Percentiles rank a stretch among this genome's conserved stretches.
Conservation (phyloP, 169 alveolate genomes). For the Plasmodium falciparum region DNA sequence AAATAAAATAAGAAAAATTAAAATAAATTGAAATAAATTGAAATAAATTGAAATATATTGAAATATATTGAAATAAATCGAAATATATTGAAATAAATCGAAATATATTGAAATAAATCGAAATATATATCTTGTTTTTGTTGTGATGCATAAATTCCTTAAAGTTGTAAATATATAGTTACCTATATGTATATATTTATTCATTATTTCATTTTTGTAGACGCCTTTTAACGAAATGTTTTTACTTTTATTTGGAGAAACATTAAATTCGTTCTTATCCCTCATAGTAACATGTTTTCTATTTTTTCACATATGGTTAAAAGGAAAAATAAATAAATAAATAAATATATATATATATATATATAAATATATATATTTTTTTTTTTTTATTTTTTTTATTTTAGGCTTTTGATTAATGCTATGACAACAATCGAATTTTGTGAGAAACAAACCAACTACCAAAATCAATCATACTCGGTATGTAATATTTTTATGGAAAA, state of each 20-base stretch:
- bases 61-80: no score
- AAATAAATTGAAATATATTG: no score
- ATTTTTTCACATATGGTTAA: constrained; percentile 86
- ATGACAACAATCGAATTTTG: constrained; percentile 92
- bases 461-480: constrained; percentile 63
- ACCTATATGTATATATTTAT: no score
- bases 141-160: no score
- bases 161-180: no score
- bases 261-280: constrained; percentile 83
- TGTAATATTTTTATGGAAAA: constrained; percentile 12
- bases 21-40: no score
- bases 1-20: no score
- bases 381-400: constrained; percentile 13
- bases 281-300: constrained; percentile 84
- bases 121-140: no score
- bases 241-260: constrained; percentile 87
- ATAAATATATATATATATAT: background rate
- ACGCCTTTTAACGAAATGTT: constrained; percentile 84
- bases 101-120: no score
- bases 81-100: no score
- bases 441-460: constrained; percentile 86
- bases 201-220: constrained; percentile 42
- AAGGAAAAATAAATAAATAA: background rate
- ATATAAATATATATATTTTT: background rate
- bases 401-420: constrained; percentile 80